These are phyloP conservation scores for Elaphomyces granulatus DNA, from an alignment of 495 filamentous ascomycete species.

Conservation along the genomic window DNA sequence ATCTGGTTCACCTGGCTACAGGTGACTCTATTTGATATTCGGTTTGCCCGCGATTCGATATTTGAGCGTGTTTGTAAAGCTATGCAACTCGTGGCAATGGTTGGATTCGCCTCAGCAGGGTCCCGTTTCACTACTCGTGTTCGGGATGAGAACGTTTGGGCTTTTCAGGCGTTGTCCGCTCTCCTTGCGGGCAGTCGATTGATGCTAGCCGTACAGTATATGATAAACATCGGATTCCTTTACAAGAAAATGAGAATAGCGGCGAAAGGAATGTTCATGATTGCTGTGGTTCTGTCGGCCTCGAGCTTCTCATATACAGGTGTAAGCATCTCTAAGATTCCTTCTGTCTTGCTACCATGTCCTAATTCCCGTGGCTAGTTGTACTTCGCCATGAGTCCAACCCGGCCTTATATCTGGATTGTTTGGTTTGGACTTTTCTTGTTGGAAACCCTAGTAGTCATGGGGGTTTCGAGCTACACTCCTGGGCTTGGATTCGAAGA, in stretches of 20 bases:
- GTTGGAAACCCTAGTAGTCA: slow-evolving; percentile 39
- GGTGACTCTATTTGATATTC: slow-evolving; percentile 52
- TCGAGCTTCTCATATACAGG: slow-evolving; percentile 35
- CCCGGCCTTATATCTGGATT: slow-evolving; percentile 29
- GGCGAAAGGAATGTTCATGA: slow-evolving; percentile 21
- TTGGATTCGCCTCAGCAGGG: slow-evolving; percentile 48
- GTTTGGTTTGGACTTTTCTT: slow-evolving; percentile 46
- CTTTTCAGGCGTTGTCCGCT: slow-evolving; percentile 34
- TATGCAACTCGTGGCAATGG: slow-evolving; percentile 47
- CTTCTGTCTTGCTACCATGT: slow-evolving; percentile 1
- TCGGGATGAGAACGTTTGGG: slow-evolving; percentile 28
- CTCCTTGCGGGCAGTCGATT: slow-evolving; percentile 46
- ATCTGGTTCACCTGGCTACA: slow-evolving; percentile 65
- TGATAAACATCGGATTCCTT: slow-evolving; percentile 32
- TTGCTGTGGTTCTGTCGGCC: slow-evolving; percentile 29
- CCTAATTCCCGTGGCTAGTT: slow-evolving; percentile 12
- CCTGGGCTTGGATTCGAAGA: slow-evolving; percentile 46
- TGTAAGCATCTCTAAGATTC: slow-evolving; percentile 26
- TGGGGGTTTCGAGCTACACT: slow-evolving; percentile 39
- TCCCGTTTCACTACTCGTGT: slow-evolving; percentile 37
- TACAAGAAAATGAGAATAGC: slow-evolving; percentile 22
- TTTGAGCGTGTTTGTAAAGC: slow-evolving; percentile 51
- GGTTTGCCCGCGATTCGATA: slow-evolving; percentile 52
- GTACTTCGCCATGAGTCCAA: slow-evolving; percentile 25
- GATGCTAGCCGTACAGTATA: slow-evolving; percentile 43